Conservation (phyloP, 148 eudicot species). For the Heliosperma pusillum region DNA sequence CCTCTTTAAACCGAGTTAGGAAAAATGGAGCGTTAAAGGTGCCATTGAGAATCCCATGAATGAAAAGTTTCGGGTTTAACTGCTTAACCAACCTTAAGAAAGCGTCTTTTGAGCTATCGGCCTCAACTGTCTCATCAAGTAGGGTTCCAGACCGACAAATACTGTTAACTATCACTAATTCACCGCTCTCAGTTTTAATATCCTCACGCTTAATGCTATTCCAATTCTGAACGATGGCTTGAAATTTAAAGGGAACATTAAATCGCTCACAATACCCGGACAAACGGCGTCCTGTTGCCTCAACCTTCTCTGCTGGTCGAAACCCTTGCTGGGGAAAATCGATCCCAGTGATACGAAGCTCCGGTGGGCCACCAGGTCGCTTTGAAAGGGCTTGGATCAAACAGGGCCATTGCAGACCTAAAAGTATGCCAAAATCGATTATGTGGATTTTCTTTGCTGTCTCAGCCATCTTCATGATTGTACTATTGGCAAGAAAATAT, state of each 20-base stretch:
- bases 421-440: constrained; percentile 39
- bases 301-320: constrained; percentile 41
- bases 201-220: constrained; percentile 34
- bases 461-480: constrained; percentile 26
- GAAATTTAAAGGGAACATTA: constrained; percentile 41
- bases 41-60: constrained; percentile 51
- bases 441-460: constrained; percentile 37
- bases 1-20: constrained; percentile 50
- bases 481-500: constrained; percentile 24
- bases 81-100: constrained; percentile 40
- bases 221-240: constrained; percentile 38
- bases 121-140: constrained; percentile 44
- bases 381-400: constrained; percentile 35
- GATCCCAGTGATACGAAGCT: constrained; percentile 44
- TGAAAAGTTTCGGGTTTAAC: constrained; percentile 45
- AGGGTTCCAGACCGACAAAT: constrained; percentile 33
- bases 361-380: constrained; percentile 35
- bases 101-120: constrained; percentile 43
- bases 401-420: constrained; percentile 46
- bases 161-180: constrained; percentile 45
- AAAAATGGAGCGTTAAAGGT: constrained; percentile 54
- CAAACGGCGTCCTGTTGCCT: constrained; percentile 45
- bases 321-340: constrained; percentile 49
- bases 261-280: constrained; percentile 46
- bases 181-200: constrained; percentile 33